Evolutionary conservation across 176 grass and related monocot species (phyloP).

Genomic region (Lolium perenne): DNA sequence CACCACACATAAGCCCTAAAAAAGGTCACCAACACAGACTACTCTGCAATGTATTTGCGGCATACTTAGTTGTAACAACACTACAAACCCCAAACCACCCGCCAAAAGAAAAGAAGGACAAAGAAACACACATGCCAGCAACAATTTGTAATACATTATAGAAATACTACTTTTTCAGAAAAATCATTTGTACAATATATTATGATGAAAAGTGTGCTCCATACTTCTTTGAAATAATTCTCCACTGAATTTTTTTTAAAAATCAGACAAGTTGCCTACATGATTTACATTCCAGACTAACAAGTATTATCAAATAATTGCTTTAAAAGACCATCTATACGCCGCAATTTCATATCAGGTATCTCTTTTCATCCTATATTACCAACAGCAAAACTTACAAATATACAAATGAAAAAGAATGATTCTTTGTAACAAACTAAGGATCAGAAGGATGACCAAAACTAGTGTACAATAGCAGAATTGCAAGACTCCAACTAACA

Average conservation of each 20-base stretch:
- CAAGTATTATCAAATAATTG: neutral
- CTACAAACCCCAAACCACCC: slow-evolving; percentile 2
- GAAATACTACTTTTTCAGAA: neutral
- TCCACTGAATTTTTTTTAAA: neutral
- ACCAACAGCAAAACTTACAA: neutral
- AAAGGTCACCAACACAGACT: slow-evolving; percentile 8
- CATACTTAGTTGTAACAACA: neutral
- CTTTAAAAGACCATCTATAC: neutral
- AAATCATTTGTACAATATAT: neutral
- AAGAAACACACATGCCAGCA: neutral
- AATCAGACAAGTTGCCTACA: neutral
- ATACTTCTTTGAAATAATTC: neutral
- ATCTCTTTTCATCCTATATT: neutral
- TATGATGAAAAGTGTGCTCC: neutral
- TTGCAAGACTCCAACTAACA: no score
- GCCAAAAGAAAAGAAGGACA: neutral
- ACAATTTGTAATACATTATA: neutral
- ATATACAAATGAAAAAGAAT: neutral
- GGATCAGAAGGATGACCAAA: neutral
- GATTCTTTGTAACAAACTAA: neutral
- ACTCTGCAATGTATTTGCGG: slow-evolving; percentile 1
- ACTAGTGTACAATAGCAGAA: neutral
- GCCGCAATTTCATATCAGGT: neutral
- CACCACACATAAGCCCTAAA: neutral
- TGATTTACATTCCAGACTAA: neutral